Base-by-base conservation (phyloP, 164 flowering plant genomes). In the Amborella trichopoda region DNA sequence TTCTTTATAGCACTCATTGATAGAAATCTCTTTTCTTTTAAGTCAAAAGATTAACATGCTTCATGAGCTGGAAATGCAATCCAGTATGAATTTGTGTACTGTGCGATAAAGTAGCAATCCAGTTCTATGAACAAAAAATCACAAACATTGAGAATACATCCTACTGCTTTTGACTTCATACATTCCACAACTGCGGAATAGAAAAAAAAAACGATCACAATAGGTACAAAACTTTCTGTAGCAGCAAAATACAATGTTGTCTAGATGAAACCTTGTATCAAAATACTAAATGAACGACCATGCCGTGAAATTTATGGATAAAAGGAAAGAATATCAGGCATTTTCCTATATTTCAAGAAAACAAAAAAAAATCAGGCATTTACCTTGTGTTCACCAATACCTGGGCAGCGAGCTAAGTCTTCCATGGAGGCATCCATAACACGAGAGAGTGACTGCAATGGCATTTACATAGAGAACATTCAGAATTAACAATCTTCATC, bases 301-400 rank as follows among this genome's bases (percentile, higher is more conserved):
- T 21, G 6, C 9, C 19, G 16, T n/a, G 5, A 6, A n/a, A 21
- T 14, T n/a, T 14, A 14, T 37, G 18, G n/a, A 37, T 37, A 14
- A 6, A 12, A 37, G n/a, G 18, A 37, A 14, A 37, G n/a, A 5
- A 5, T 1, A 14, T 20, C 40, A 14, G 13, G 18, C 12, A 6
- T 37, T 37, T 20, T 37, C 40, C n/a, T 37, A 14, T 14, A 37
- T 14, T 6, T 6, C 18, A 14, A 6, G n/a, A 37, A 37, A 5
- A 14, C 18, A 37, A 20, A 37, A 37, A 11, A 20, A 13, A 10
- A 41, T 16, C 28, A 13, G 13, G 44, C 37, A 34, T 18, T 32
- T 75, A 91, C 99, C 94, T 91, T 91, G 54, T 83, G 85, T 54
- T 87, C 96, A 40, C 96, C 96, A 42, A 87, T 91, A 52, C 99